Conservation (phyloP, 164 flowering plant genomes). For the Magnolia kwangsiensis region DNA sequence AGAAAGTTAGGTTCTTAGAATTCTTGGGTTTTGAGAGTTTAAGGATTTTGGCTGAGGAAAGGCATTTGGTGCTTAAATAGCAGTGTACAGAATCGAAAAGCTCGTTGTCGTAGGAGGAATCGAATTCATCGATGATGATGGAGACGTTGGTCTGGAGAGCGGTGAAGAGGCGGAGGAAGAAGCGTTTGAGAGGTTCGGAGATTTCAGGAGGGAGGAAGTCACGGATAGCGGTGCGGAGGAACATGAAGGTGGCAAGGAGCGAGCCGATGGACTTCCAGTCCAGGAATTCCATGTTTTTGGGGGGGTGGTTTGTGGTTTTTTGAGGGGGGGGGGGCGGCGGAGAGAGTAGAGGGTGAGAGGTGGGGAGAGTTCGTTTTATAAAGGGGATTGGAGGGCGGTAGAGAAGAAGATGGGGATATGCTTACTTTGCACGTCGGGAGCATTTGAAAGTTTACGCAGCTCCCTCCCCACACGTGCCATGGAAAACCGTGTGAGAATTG, state of each 20-base stretch:
- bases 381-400: too few species aligned
- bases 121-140: slow-evolving; percentile 29
- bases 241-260: background rate
- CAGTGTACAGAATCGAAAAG: slow-evolving; percentile 22
- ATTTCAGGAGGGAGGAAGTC: slow-evolving; percentile 30
- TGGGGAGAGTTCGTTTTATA: too few species aligned
- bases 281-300: slow-evolving; percentile 1
- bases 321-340: too few species aligned
- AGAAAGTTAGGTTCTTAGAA: slow-evolving; percentile 17
- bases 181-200: slow-evolving; percentile 12
- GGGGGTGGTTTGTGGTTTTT: too few species aligned
- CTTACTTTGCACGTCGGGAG: too few species aligned
- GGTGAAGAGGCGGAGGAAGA: slow-evolving; percentile 12
- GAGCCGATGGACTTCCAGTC: slow-evolving; percentile 35
- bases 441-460: too few species aligned
- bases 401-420: too few species aligned
- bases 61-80: slow-evolving; percentile 25
- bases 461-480: too few species aligned
- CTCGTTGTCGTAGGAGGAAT: slow-evolving; percentile 23
- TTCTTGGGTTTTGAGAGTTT: slow-evolving; percentile 27
- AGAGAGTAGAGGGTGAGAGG: too few species aligned
- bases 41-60: slow-evolving; percentile 19
- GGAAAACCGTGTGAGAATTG: too few species aligned
- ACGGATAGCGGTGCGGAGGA: slow-evolving; percentile 18
- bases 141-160: slow-evolving; percentile 13